Evolutionary conservation across 148 eudicot species (phyloP).

Genomic region (Rhododendron molle): DNA sequence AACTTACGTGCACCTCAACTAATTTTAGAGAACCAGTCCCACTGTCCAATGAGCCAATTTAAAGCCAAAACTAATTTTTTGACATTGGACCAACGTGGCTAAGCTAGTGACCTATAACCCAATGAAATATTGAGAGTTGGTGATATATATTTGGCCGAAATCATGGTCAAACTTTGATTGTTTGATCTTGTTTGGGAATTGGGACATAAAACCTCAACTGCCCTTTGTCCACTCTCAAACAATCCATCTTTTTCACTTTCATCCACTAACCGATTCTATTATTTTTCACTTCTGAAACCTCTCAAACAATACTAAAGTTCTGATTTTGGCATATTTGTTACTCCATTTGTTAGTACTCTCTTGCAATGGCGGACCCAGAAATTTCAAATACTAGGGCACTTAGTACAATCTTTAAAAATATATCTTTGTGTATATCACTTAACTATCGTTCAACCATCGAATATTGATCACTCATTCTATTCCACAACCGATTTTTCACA

Average conservation of each 20-base stretch:
- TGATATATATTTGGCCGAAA: background rate
- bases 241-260: background rate
- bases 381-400: no score
- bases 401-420: no score
- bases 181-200: no score
- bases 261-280: background rate
- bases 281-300: background rate
- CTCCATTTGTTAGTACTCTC: background rate
- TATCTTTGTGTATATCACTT: no score
- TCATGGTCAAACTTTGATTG: background rate
- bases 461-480: no score
- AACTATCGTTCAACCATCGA: no score
- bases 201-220: background rate
- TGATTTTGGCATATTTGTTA: background rate
- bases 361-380: no score
- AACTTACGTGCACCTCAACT: no score
- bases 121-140: background rate
- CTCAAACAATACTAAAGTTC: background rate
- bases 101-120: background rate
- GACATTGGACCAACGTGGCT: background rate
- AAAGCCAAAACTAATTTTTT: no score
- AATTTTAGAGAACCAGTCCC: no score
- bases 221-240: no score
- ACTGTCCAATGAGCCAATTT: background rate
- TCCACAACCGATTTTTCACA: no score